These are phyloP conservation scores for Vinca minor DNA, from an alignment of 257 asterid species.

Conservation along the genomic window DNA sequence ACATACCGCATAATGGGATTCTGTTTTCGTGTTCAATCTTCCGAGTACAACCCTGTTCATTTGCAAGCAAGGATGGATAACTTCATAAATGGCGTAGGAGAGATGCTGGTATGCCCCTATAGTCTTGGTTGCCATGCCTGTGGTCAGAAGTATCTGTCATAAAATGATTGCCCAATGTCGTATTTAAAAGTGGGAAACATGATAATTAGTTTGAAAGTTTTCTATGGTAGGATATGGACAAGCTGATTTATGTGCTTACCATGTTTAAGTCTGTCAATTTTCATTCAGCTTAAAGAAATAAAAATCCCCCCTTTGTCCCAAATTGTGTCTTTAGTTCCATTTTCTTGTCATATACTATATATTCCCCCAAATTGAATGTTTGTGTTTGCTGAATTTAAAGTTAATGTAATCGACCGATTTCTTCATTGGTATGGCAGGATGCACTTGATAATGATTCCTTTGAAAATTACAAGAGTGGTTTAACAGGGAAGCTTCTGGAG, in stretches of 20 bases:
- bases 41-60: conserved; percentile 70
- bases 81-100: conserved; percentile 68
- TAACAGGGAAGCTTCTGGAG: conserved; percentile 81
- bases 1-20: conserved; percentile 82
- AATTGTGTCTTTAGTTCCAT: not conserved
- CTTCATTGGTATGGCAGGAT: conserved; percentile 38
- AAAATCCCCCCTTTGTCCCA: too few species aligned
- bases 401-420: conserved; percentile 11
- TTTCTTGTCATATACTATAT: not conserved
- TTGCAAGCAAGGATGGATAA: conserved; percentile 77
- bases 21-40: conserved; percentile 92
- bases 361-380: not conserved
- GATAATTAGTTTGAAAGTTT: not conserved
- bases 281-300: too few species aligned
- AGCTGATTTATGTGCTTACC: not conserved
- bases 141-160: not conserved
- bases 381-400: not conserved
- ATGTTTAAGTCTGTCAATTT: too few species aligned
- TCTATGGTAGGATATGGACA: not conserved
- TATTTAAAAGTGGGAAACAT: not conserved
- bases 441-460: conserved; percentile 65
- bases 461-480: conserved; percentile 67
- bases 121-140: conserved; percentile 1
- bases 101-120: conserved; percentile 57
- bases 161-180: too few species aligned